Evolutionary conservation across 768 basidiomycete species (phyloP).

Genomic region (Mycena sanguinolenta): DNA sequence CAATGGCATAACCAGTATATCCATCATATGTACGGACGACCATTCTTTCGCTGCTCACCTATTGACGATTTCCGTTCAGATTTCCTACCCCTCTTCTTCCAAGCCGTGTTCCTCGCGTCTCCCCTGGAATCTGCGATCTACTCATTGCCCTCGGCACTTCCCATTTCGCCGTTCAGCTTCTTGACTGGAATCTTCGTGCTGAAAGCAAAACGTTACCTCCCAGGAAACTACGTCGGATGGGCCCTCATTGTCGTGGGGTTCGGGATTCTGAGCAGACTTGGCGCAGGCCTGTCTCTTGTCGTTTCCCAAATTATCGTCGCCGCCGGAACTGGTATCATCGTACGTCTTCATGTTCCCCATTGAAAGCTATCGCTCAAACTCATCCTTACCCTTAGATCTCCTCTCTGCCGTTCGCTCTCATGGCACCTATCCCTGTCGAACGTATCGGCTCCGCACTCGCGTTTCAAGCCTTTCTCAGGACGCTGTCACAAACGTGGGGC

Average conservation of each 20-base stretch:
- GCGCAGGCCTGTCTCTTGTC: neutral
- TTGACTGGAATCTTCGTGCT: constrained; percentile 1
- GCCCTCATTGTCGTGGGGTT: neutral
- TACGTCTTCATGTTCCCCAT: too few species aligned
- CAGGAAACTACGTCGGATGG: constrained; percentile 2
- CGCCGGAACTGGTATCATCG: too few species aligned
- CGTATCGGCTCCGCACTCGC: constrained; percentile 7
- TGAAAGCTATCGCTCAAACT: neutral
- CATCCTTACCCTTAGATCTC: neutral
- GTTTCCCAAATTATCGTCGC: constrained; percentile 8
- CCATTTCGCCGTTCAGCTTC: constrained; percentile 9
- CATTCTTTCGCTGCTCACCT: neutral
- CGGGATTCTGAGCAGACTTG: neutral
- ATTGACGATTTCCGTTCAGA: neutral
- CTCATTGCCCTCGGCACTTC: neutral
- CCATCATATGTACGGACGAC: constrained; percentile 8
- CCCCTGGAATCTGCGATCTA: constrained; percentile 12
- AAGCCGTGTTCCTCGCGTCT: constrained; percentile 11
- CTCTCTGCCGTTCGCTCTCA: constrained; percentile 11
- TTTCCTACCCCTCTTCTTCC: constrained; percentile 17
- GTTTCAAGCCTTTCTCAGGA: constrained; percentile 8
- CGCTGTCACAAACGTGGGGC: constrained; percentile 9
- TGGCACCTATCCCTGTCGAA: constrained; percentile 15
- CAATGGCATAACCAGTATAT: constrained; percentile 12
- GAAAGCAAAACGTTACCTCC: constrained; percentile 5